Evolutionary conservation across 164 flowering plant genomes (phyloP).

Genomic region (Macadamia tetraphylla): DNA sequence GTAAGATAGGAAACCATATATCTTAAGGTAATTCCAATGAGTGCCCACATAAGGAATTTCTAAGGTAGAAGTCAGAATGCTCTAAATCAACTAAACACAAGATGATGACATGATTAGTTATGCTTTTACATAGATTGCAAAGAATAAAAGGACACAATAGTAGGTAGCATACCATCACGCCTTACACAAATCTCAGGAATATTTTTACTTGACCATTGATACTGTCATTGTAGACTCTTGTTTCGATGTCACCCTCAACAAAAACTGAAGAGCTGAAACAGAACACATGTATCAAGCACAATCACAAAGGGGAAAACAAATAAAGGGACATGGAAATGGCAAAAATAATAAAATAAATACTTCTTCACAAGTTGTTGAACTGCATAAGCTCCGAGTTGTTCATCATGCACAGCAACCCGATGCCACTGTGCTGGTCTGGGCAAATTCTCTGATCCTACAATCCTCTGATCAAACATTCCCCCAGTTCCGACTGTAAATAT

Average conservation of each 20-base stretch:
- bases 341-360: slow-evolving; percentile 27
- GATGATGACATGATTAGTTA: neutral
- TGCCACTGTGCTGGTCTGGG: slow-evolving; percentile 97
- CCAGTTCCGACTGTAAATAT: slow-evolving; percentile 94
- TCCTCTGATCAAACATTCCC: slow-evolving; percentile 90
- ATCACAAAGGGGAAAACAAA: neutral
- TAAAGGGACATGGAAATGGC: neutral
- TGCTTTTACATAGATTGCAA: neutral
- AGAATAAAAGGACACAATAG: neutral
- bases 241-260: slow-evolving; percentile 95
- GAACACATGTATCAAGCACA: slow-evolving; percentile 4
- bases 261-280: slow-evolving; percentile 79
- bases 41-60: neutral
- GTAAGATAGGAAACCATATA: neutral
- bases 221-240: slow-evolving; percentile 86
- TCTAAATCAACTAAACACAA: neutral
- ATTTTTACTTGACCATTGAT: slow-evolving; percentile 74
- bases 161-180: slow-evolving; percentile 59
- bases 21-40: too few relatives aligned
- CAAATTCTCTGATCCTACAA: slow-evolving; percentile 32
- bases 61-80: neutral
- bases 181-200: slow-evolving; percentile 92
- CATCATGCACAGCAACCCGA: slow-evolving; percentile 86
- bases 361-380: slow-evolving; percentile 77
- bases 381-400: slow-evolving; percentile 66